Evolutionary conservation across 306 rosid genomes (phyloP).

Genomic region (Glycine tomentella): DNA sequence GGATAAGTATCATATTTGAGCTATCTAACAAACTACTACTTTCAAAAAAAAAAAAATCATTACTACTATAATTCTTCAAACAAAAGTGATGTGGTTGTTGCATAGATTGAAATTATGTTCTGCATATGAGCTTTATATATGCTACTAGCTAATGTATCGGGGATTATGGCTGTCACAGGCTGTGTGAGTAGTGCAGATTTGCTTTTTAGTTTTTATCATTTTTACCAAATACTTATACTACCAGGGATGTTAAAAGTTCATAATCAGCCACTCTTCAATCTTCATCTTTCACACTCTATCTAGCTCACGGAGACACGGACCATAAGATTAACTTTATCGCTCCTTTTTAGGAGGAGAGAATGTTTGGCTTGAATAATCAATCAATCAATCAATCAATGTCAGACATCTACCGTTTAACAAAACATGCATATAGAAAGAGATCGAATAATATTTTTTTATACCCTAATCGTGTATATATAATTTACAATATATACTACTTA

Average conservation of each 20-base stretch:
- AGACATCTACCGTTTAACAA: background rate
- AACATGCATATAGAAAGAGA: background rate
- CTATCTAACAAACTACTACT: no score
- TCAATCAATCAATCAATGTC: conserved; percentile 52
- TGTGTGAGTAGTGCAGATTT: background rate
- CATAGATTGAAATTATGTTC: no score
- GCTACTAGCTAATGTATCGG: background rate
- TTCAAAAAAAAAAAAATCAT: no score
- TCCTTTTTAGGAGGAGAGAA: no score
- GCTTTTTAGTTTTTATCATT: conserved; percentile 34
- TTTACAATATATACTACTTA: no score
- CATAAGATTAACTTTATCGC: no score
- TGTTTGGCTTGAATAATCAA: conserved; percentile 52
- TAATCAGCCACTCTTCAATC: conserved; percentile 51
- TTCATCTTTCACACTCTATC: conserved; percentile 39
- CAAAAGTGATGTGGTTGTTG: no score
- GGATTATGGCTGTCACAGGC: conserved; percentile 32
- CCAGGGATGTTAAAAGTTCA: conserved; percentile 41
- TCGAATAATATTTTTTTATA: no score
- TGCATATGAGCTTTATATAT: no score
- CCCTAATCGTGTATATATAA: no score
- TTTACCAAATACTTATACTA: conserved; percentile 5
- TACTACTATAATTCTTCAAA: no score
- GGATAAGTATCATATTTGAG: no score
- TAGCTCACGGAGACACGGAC: conserved; percentile 7